Conservation (phyloP, 75 land plant genomes). For the Pinus taeda region DNA sequence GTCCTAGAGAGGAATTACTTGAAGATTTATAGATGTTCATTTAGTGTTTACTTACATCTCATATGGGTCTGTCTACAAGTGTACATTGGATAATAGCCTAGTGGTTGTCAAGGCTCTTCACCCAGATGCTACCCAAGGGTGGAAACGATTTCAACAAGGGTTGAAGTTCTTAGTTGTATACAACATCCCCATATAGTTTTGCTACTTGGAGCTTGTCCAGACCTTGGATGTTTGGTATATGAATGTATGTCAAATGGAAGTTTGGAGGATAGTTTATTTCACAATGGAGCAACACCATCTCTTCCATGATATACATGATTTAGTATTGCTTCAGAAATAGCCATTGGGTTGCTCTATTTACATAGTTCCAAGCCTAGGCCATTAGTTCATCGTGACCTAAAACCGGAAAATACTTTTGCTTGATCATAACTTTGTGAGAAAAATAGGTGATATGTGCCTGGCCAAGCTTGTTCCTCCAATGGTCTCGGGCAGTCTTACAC, state of each 20-base stretch:
- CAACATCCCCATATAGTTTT: constrained; percentile 67
- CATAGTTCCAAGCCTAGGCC: constrained; percentile 53
- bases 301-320: constrained; percentile 70
- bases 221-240: constrained; percentile 62
- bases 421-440: too few species aligned
- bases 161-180: constrained; percentile 59
- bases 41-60: constrained; percentile 5
- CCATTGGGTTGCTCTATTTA: constrained; percentile 60
- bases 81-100: constrained; percentile 54
- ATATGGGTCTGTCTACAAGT: constrained; percentile 80
- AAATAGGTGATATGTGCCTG: too few species aligned
- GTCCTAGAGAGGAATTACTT: too few species aligned
- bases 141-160: constrained; percentile 18
- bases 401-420: too few species aligned
- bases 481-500: too few species aligned
- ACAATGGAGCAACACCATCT: constrained; percentile 27
- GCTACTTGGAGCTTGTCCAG: constrained; percentile 75
- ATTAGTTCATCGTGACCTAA: too few species aligned
- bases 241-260: constrained; percentile 79
- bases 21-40: too few species aligned
- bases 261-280: constrained; percentile 51
- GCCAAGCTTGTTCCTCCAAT: too few species aligned
- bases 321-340: constrained; percentile 55
- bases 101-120: constrained; percentile 79
- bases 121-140: not conserved